Base-by-base conservation (phyloP, 2,329 filamentous ascomycete species). In the Calycina herbarum region DNA sequence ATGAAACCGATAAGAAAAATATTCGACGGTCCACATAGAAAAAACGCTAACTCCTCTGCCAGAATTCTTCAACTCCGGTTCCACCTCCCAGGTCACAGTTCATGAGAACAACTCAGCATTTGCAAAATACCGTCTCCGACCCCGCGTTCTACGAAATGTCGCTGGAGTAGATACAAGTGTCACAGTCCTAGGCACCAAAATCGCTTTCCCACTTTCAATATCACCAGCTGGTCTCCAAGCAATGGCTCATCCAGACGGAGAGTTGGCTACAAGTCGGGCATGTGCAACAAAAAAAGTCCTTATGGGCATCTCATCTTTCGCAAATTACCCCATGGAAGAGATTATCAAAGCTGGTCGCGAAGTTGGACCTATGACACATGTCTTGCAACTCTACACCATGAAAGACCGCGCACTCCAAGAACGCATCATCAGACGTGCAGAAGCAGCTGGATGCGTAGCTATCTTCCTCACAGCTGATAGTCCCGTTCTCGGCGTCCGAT, bases 51-150 rank as follows among this genome's bases (percentile, higher is more conserved):
- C 45, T 48, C 20, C 7, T 48, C 7, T 24, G 8, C 24, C 3
- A 48, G 45, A 48, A 2, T 48, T 48, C 2, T 48, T 20, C 8
- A 48, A 48, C 45, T 48, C 45, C 24, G 45, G 45, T 48, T 48
- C 45, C 17, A 48, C 45, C n/a, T n/a, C n/a, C 20, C 45, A 48
- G 20, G 20, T 48, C n/a, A 58, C 56, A 8, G 56, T 86, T n/a
- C 73, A 74, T 27, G 85, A 86, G 67, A 87, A 87, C 66, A 78
- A 81, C 64, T 78, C 78, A 0, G 83, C 84, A 3, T 87, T 80
- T 72, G 76, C 81, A 64, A 78, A 80, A 24, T 85, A 83, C 73
- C 79, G 80, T 66, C 80, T 85, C 57, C 76, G 80, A 1, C 82
- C 82, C 0, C 77, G 81, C 0, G 75, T 82, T n/a, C 73, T 83